phyloP scores from a whole-genome alignment of 176 grass and related monocot species.

The Chloris gayana region DNA sequence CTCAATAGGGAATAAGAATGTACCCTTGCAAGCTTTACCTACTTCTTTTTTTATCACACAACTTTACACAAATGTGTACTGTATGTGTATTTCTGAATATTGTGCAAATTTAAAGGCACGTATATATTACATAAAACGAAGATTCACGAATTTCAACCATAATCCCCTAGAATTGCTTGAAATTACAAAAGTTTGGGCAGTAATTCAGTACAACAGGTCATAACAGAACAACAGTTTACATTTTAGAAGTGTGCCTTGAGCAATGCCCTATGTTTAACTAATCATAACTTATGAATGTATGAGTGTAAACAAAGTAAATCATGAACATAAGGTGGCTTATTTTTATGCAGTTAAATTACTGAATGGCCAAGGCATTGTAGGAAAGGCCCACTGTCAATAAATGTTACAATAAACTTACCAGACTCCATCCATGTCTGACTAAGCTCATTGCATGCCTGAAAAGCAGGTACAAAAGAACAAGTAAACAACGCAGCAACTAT shows the following conservation, averaged over 20 bases:
- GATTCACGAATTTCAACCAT: conserved; percentile 7
- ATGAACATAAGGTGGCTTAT: conserved; percentile 13
- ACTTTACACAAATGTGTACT: not conserved
- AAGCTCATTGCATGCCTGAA: conserved; percentile 96
- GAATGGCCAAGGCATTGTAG: not conserved
- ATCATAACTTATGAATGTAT: conserved; percentile 8
- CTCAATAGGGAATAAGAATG: not conserved
- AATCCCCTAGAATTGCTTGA: not conserved
- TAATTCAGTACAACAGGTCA: not conserved
- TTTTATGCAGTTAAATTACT: not conserved
- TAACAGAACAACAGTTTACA: not conserved
- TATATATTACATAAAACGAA: not conserved
- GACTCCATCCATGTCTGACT: conserved; percentile 98
- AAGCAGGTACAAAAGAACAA: conserved; percentile 27
- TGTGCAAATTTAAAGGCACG: conserved; percentile 11
- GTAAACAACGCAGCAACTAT: not conserved
- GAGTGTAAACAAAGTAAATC: not conserved
- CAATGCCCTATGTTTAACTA: not conserved
- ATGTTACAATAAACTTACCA: conserved; percentile 54
- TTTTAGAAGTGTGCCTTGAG: not conserved
- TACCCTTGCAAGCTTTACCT: not conserved
- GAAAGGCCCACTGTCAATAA: not conserved
- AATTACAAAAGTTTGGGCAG: not conserved
- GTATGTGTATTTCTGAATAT: not conserved
- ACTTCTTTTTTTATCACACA: not conserved